Base-by-base conservation (phyloP, 139 green algal genomes). In the Edaphochlamys debaryana region DNA sequence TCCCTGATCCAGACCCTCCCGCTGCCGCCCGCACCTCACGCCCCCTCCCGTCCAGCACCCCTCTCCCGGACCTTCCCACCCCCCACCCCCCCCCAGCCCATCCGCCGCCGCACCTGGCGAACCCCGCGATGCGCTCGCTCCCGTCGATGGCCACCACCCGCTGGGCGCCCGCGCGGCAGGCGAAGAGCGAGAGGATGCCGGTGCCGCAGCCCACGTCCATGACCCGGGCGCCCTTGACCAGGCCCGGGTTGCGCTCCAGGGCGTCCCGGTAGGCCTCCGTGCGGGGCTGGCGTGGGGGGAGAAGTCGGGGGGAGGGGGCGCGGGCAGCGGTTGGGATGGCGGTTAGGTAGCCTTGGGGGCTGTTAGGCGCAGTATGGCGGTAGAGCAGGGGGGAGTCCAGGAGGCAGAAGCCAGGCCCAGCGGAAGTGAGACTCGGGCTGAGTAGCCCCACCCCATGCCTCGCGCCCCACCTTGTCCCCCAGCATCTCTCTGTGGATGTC, bases 171-270 rank as follows among this genome's bases (percentile, higher is more conserved):
- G 50, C 97, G 0, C 92, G 82, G 8, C 94, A 94, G 0, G 97
- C 97, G 93, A 99, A 98, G 78, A 99, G 91, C 48, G 93, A 98
- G 32, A 99, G 90, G 76, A 99, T 97, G 74, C 94, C 96, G 1
- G 96, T 99, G 69, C 97, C 97, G 80, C 95, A 98, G 29, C 97
- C 97, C 17, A 99, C 93, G 89, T 99, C 97, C 79, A 99, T 79
- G 37, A 99, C 95, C 0, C 17, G 58, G 6, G 93, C 90, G 13
- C 91, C 95, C 0, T 80, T 50, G 13, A 99, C 34, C 20, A 98
- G 90, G 0, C 23, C 27, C 0, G 92, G 92, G 87, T 99, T 99
- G 37, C 69, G 20, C 85, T 95, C 88, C 58, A 99, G 73, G 1
- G 96, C 96, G 17, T 82, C 74, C 23, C 87, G 90, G 80, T 99